These are phyloP conservation scores for Diaporthe australafricana DNA, from an alignment of 2,329 filamentous ascomycete species.

Conservation along the genomic window DNA sequence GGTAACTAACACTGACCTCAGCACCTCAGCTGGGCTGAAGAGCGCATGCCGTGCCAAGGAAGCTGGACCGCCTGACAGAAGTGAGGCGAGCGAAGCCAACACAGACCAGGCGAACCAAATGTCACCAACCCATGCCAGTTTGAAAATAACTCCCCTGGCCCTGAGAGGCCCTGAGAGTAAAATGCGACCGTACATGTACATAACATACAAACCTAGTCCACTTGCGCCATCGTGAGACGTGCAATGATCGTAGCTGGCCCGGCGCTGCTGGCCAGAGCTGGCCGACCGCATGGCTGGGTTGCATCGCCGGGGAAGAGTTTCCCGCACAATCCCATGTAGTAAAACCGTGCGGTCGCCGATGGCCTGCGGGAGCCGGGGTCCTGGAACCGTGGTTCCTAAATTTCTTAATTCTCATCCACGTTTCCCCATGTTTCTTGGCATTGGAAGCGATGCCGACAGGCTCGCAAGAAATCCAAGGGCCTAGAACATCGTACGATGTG, in stretches of 20 bases:
- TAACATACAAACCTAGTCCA: background rate
- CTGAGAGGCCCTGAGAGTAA: background rate
- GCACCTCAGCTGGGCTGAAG: background rate
- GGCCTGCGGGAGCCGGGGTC: constrained; percentile 5
- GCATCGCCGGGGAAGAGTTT: constrained; percentile 1
- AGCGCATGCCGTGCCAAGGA: background rate
- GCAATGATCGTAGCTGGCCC: constrained; percentile 12
- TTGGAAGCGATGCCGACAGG: constrained; percentile 19
- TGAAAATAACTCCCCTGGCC: background rate
- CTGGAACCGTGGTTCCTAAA: background rate
- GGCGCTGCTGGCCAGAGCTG: constrained; percentile 14
- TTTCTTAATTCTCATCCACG: background rate
- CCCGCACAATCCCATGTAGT: constrained; percentile 7
- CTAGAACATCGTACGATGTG: constrained; percentile 1
- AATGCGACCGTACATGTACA: constrained; percentile 21
- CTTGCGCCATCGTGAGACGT: constrained; percentile 3
- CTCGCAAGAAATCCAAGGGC: background rate
- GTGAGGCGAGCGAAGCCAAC: constrained; percentile 10
- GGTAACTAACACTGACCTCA: background rate
- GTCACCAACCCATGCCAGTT: constrained; percentile 1
- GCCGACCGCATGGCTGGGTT: constrained; percentile 23
- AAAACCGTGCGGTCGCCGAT: background rate
- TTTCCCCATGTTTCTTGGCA: constrained; percentile 11
- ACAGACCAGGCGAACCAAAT: background rate
- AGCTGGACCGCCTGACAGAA: constrained; percentile 3